A percentile compares a stretch with the other conserved stretches of the same genome.
phyloP scores from a whole-genome alignment of 139 green algal species.

The Ettlia oleoabundans region DNA sequence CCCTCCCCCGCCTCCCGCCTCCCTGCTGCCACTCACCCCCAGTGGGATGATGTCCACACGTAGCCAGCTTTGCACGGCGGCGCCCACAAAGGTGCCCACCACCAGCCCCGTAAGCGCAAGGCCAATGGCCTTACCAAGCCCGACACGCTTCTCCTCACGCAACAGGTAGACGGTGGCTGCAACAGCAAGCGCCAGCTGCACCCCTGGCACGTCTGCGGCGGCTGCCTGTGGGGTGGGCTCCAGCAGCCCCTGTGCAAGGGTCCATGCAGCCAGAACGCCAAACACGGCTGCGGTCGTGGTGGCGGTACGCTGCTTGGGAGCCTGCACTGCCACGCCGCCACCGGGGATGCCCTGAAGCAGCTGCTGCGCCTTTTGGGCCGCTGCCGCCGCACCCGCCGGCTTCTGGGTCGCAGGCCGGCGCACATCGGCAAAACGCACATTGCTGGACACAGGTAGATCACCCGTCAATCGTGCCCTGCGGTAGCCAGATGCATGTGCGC shows the following conservation, averaged over 20 bases:
- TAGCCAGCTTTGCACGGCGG: constrained; percentile 78
- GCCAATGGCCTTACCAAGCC: constrained; percentile 55
- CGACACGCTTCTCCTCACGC: constrained; percentile 74
- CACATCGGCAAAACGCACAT: constrained; percentile 63
- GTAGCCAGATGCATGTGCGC: neutral
- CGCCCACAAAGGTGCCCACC: constrained; percentile 72
- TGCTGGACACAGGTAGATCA: constrained; percentile 40
- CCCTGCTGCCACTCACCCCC: constrained; percentile 47
- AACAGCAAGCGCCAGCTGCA: constrained; percentile 80
- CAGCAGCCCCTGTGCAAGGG: constrained; percentile 48
- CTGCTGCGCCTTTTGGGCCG: constrained; percentile 24
- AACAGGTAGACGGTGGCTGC: constrained; percentile 80
- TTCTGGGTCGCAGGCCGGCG: too few relatives aligned
- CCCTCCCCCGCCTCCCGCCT: neutral
- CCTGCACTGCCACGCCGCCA: constrained; percentile 1
- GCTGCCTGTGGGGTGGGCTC: constrained; percentile 53
- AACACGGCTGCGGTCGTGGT: neutral
- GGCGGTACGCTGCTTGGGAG: neutral
- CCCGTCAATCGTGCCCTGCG: constrained; percentile 59
- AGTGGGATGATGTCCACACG: constrained; percentile 89
- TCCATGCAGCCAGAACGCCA: constrained; percentile 55
- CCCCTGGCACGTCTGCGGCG: constrained; percentile 69
- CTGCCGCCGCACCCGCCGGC: too few relatives aligned
- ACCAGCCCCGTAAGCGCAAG: constrained; percentile 69
- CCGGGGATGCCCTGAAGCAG: constrained; percentile 41